Evolutionary conservation across 1,139 yeast species (phyloP), one percentile per base, ranked within the genome.

Genomic region (Nakaseomyces bracarensis): DNA sequence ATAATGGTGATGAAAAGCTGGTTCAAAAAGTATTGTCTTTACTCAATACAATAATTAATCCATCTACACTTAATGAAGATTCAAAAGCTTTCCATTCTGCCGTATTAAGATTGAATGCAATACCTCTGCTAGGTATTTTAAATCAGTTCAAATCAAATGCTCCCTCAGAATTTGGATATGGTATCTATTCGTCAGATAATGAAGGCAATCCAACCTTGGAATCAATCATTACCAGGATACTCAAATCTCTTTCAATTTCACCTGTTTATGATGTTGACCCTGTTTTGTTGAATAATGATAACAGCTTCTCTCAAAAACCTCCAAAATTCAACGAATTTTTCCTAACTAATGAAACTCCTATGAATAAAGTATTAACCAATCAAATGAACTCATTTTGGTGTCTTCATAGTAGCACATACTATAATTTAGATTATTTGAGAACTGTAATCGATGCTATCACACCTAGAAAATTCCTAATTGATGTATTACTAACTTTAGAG

Each of bases 351-450:
- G 64, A 60, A 26, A 48, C 47, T 26, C 58, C 63, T 6, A 49
- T 59, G 14, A 55, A 58, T 42, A 58, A 58, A 36, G 56, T 60
- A 7, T 46, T 60, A 51, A 49, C 60, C 3, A 60, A 59, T 34
- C 64, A 60, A 47, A 53, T 57, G 16, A 60, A 59, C 38, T 59
- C 63, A 5, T 60, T 60, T 40, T 59, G 64, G 64, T 58, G 57
- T 46, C 44, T 60, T 35, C 64, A 60, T 40, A 59, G 64, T 34
- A 59, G 64, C 44, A 59, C 64, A 3, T 60, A 57, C 41, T 60
- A 58, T 40, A 60, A 60, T 40, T 44, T 58, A 26, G 64, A 60
- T 43, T 60, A 57, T 39, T 37, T 60, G 40, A 44, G 47, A 13
- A 54, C 54, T 20, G 45, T 60, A n/a, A 52, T 58, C 16, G 41